Evolutionary conservation across 305 asterid genomes (phyloP).

Genomic region (Fraxinus latifolia): DNA sequence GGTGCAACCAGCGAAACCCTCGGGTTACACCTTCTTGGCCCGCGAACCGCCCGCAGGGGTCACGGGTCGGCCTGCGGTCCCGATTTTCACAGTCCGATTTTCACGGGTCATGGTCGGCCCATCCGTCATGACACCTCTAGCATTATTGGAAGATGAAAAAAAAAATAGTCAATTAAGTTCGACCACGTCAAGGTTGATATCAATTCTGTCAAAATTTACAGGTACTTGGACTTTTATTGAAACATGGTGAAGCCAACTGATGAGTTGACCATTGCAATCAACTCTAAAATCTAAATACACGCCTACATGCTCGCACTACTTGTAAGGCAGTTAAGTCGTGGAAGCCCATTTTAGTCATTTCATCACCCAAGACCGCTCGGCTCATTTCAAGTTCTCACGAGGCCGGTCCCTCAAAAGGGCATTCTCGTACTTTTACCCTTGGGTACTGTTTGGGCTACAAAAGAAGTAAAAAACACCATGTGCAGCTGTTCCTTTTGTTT

Average conservation of each 20-base stretch:
- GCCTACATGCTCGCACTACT: conserved; percentile 24
- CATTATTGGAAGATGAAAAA: too few relatives aligned
- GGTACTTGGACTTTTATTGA: too few relatives aligned
- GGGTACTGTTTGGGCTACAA: background rate
- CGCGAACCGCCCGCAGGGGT: too few relatives aligned
- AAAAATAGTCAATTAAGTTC: too few relatives aligned
- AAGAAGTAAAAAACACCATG: background rate
- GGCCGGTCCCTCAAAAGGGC: conserved; percentile 31
- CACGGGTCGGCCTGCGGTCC: too few relatives aligned
- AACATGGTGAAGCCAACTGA: background rate
- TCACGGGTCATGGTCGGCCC: too few relatives aligned
- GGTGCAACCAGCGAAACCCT: too few relatives aligned
- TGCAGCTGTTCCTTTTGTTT: background rate
- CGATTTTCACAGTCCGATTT: too few relatives aligned
- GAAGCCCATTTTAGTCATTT: conserved; percentile 34
- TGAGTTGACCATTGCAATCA: background rate
- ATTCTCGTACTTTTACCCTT: conserved; percentile 24
- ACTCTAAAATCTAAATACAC: background rate
- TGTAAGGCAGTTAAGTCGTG: conserved; percentile 30
- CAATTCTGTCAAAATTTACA: too few relatives aligned
- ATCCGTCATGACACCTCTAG: too few relatives aligned
- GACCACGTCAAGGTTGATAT: too few relatives aligned
- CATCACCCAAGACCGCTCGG: background rate
- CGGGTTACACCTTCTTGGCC: too few relatives aligned
- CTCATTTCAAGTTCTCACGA: conserved; percentile 26